phyloP scores from a whole-genome alignment of 768 basidiomycete species.

The Macrolepiota dolichaula region DNA sequence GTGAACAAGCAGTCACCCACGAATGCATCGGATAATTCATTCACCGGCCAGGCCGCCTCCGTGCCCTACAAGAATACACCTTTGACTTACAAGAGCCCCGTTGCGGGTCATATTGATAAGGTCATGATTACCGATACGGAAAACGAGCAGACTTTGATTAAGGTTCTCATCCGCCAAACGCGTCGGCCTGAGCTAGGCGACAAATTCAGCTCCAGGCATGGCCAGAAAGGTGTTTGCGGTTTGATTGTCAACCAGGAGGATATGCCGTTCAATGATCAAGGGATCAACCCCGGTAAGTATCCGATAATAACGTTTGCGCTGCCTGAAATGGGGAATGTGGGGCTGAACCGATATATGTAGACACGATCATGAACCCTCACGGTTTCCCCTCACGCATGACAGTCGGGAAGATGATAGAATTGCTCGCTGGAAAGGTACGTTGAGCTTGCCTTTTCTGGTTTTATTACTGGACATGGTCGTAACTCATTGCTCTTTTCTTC shows the following conservation, averaged over 20 bases:
- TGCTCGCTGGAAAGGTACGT: constrained; percentile 87
- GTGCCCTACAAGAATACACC: constrained; percentile 91
- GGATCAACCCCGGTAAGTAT: constrained; percentile 79
- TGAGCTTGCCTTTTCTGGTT: constrained; percentile 2
- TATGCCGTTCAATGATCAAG: constrained; percentile 98
- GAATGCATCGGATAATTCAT: constrained; percentile 89
- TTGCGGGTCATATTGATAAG: constrained; percentile 94
- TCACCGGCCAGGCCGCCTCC: constrained; percentile 78
- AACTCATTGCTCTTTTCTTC: constrained; percentile 6
- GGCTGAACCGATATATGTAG: constrained; percentile 32
- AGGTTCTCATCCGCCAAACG: constrained; percentile 96
- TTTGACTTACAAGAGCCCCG: constrained; percentile 90
- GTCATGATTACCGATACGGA: constrained; percentile 97
- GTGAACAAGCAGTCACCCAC: constrained; percentile 96
- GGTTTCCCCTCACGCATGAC: constrained; percentile 99
- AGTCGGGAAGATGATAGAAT: constrained; percentile 99
- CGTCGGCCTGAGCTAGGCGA: constrained; percentile 95
- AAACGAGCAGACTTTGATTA: constrained; percentile 94
- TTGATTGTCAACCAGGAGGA: constrained; percentile 98
- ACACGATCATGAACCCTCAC: constrained; percentile 99
- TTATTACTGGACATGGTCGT: constrained; percentile 10
- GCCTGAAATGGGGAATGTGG: neutral
- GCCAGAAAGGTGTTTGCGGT: constrained; percentile 98
- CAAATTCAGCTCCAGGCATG: constrained; percentile 97
- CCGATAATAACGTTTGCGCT: constrained; percentile 10